Evolutionary conservation across 1,139 yeast genomes (phyloP).

Genomic region (Fermentozyma sake): DNA sequence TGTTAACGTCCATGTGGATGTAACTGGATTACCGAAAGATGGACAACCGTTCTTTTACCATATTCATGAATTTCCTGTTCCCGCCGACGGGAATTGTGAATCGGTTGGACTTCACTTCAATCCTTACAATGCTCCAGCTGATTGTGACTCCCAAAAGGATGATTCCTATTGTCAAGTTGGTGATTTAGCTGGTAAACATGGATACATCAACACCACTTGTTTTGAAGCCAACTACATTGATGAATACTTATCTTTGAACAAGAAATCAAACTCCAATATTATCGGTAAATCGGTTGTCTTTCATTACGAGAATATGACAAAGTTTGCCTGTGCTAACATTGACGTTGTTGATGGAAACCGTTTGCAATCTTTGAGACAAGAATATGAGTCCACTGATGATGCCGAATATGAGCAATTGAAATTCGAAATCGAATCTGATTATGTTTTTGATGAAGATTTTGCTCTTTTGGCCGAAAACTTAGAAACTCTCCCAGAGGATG

Average conservation of each 20-base stretch:
- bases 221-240: slow-evolving; percentile 50
- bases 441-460: slow-evolving; percentile 12
- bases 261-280: slow-evolving; percentile 42
- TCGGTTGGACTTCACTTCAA: slow-evolving; percentile 49
- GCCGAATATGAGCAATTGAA: too few relatives aligned
- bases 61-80: slow-evolving; percentile 48
- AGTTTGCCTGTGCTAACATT: slow-evolving; percentile 58
- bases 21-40: slow-evolving; percentile 50
- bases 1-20: slow-evolving; percentile 56
- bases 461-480: slow-evolving; percentile 9
- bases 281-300: slow-evolving; percentile 51
- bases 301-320: slow-evolving; percentile 46
- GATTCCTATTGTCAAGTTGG: slow-evolving; percentile 58
- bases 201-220: slow-evolving; percentile 52
- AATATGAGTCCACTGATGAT: slow-evolving; percentile 16
- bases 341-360: slow-evolving; percentile 25
- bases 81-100: slow-evolving; percentile 42
- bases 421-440: too few relatives aligned
- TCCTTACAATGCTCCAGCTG: slow-evolving; percentile 45
- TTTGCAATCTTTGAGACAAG: slow-evolving; percentile 20
- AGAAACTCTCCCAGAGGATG: slow-evolving; percentile 2
- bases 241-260: slow-evolving; percentile 50
- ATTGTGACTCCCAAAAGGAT: slow-evolving; percentile 40
- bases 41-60: slow-evolving; percentile 62
- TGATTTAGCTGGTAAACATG: slow-evolving; percentile 63